These are phyloP conservation scores for Sporothrix globosa DNA, from an alignment of 2,329 filamentous ascomycete species.

Conservation along the genomic window DNA sequence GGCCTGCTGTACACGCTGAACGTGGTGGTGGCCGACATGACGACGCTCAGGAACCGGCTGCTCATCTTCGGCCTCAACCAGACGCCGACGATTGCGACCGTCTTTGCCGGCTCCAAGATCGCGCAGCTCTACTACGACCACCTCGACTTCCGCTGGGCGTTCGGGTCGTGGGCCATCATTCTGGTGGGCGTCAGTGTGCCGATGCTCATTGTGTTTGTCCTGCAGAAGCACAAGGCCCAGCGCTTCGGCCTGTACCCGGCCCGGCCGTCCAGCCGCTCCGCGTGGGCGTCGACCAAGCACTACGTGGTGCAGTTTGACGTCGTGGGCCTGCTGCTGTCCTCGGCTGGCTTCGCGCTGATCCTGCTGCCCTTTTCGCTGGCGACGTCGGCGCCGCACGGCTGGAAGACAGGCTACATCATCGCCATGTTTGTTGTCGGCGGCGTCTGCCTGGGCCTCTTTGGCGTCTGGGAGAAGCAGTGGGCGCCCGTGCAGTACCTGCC, in stretches of 20 bases:
- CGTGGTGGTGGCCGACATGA: constrained; percentile 69
- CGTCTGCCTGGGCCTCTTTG: constrained; percentile 46
- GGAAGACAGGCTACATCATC: constrained; percentile 50
- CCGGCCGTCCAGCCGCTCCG: constrained; percentile 51
- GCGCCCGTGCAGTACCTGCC: constrained; percentile 48
- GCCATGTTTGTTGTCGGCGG: constrained; percentile 47
- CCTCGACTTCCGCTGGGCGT: constrained; percentile 69
- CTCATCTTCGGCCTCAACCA: constrained; percentile 66
- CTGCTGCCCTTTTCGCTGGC: constrained; percentile 68
- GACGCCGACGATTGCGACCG: constrained; percentile 67
- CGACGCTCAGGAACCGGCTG: constrained; percentile 65
- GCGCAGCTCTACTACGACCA: too few relatives aligned
- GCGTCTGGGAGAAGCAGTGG: constrained; percentile 45
- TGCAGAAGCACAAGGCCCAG: too few relatives aligned
- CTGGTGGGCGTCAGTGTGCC: constrained; percentile 62
- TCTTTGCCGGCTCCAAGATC: constrained; percentile 64
- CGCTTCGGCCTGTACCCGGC: too few relatives aligned
- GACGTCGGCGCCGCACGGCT: constrained; percentile 47
- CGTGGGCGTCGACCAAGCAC: too few relatives aligned
- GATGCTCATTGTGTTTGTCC: constrained; percentile 59
- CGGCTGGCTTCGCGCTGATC: constrained; percentile 63
- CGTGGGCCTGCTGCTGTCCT: constrained; percentile 65
- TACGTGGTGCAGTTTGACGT: constrained; percentile 67
- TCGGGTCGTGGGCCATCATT: constrained; percentile 67
- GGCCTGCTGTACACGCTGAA: constrained; percentile 48